These are phyloP conservation scores for Cyamopsis tetragonoloba DNA, from an alignment of 306 rosid genomes.

Conservation along the genomic window DNA sequence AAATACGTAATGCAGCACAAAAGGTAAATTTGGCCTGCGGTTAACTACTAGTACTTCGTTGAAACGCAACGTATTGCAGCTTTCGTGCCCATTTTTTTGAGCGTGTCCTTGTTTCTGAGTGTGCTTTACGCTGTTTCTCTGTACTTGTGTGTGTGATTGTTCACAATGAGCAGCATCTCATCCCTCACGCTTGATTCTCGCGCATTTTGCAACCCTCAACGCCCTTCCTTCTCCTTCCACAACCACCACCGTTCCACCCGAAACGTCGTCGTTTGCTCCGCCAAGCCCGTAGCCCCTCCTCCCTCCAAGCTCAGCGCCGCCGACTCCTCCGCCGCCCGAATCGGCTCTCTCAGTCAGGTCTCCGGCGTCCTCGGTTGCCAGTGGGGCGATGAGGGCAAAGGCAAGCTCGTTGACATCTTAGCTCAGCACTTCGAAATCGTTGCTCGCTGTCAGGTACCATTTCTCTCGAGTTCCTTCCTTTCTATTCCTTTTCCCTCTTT, in stretches of 20 bases:
- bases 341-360: conserved; percentile 73
- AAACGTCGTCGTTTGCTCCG: conserved; percentile 46
- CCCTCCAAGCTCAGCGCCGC: conserved; percentile 52
- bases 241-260: not conserved
- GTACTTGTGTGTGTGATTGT: not conserved
- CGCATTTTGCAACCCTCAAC: conserved; percentile 35
- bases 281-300: conserved; percentile 39
- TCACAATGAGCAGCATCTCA: conserved; percentile 59
- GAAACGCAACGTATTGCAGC: not conserved
- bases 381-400: conserved; percentile 99
- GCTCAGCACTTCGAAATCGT: conserved; percentile 86
- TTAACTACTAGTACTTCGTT: too few relatives aligned
- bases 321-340: conserved; percentile 40
- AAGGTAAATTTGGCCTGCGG: too few relatives aligned
- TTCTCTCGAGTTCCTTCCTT: not conserved
- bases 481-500: not conserved
- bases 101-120: not conserved
- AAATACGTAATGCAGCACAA: too few relatives aligned
- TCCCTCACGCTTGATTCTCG: conserved; percentile 49
- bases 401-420: conserved; percentile 87
- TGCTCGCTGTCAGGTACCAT: conserved; percentile 87
- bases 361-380: conserved; percentile 91
- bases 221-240: conserved; percentile 16
- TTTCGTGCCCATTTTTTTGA: not conserved
- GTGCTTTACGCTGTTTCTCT: too few relatives aligned